Base-by-base conservation (phyloP, 768 basidiomycete genomes). In the Tylopilus sp. region DNA sequence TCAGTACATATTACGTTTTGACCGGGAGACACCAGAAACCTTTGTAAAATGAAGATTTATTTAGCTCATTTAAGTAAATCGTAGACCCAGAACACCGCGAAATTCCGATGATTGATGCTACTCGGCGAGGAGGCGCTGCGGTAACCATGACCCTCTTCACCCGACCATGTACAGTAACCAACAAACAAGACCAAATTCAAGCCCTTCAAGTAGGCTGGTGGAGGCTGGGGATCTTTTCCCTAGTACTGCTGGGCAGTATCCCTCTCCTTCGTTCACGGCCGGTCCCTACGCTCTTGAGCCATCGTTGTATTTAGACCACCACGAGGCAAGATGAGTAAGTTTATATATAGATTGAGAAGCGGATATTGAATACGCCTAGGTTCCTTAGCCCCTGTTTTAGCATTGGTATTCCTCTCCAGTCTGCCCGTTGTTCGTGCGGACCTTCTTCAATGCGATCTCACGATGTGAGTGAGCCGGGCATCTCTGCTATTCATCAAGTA, bases 191-290 rank as follows among this genome's bases (percentile, higher is more conserved):
- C 15, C 36, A 57, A 61, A 12, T 6, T 20, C 25, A 33, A n/a
- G 15, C n/a, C 41, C 35, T 44, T 53, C 56, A 61, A 62, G 57
- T 55, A 45, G 21, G 31, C 18, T 15, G 36, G 35, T 47, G 48
- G 36, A 20, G 41, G 12, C 3, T 13, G 12, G 1, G 33, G 3
- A 6, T 12, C 48, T 31, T 41, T 42, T 39, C 38, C 33, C 20
- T 9, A 43, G 55, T 54, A 15, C 57, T 62, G 61, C 46, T 35
- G 54, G 44, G n/a, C 50, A 45, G 57, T 52, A 38, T 41, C 39
- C 12, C 22, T 21, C 28, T 25, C 46, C n/a, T 48, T 35, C 47
- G n/a, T 50, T 58, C 50, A 25, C 40, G 15, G 18, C 26, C n/a
- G 33, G 18, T 28, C 17, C 38, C 20, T 39, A 39, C 38, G 38